Evolutionary conservation across 257 asterid genomes (phyloP), one percentile per base, ranked within the genome.

Genomic region (Salvia rosmarinus): DNA sequence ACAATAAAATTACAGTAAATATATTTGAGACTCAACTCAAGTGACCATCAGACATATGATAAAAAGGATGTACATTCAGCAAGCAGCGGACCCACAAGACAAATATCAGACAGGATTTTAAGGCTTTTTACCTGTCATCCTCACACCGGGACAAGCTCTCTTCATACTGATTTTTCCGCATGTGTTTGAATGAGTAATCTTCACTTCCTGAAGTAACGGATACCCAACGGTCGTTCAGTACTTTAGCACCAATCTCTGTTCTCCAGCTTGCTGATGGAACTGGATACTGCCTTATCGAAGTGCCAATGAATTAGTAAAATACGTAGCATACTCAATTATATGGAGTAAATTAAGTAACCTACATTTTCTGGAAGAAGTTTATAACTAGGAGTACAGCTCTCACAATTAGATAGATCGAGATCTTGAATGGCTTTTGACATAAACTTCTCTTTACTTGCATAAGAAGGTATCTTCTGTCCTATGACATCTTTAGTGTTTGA

Each of bases 201-300:
- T 95, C 99, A 79, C 98, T 95, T 71, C 99, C 99, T 62, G 97
- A 95, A 68, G 99, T 95, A 67, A 91, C 98, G 2, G 99, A 91
- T 64, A 95, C 99, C 98, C 98, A 95, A 23, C 70, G 86, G 82
- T 91, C 98, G 79, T 95, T 95, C 78, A 95, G 83, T 67, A 95
- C 99, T 78, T 85, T 63, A 67, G 69, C 72, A 46, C 95, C 97
- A 78, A 88, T 80, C 71, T 83, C 86, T 43, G 90, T 88, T 77
- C 87, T 87, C 57, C 81, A 78, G 76, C 99, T 95, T 74, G 92
- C 91, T 60, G 77, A 10, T 54, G 92, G 97, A 75, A 89, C 85
- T 64, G 95, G 97, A 65, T 89, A 95, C 99, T 95, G 95, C 61
- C 66, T 55, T 60, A 79, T 14, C 79, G n/a, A 76, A 64, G 73